Evolutionary conservation across 2,329 filamentous ascomycete species (phyloP).

Genomic region (Cercospora nicotianae): DNA sequence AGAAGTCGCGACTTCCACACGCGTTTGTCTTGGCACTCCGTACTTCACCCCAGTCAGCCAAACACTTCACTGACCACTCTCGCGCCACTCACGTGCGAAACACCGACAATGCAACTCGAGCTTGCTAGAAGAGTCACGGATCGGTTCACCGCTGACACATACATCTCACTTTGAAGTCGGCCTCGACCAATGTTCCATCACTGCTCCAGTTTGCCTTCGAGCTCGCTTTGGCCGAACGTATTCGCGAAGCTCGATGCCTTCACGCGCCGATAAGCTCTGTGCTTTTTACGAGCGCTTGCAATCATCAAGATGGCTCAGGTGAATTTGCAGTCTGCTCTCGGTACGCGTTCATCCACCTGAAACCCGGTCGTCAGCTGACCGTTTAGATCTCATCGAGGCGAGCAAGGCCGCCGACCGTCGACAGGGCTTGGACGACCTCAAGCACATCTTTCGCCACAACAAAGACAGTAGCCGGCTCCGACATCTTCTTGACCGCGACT

Average conservation of each 20-base stretch:
- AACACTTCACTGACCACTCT: not conserved
- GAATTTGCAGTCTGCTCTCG: conserved; percentile 15
- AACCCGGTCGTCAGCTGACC: not conserved
- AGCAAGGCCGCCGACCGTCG: conserved; percentile 49
- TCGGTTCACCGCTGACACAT: not conserved
- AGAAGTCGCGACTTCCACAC: not conserved
- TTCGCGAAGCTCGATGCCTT: conserved; percentile 5
- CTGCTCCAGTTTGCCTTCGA: not conserved
- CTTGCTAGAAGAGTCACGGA: not conserved
- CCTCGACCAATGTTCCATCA: not conserved
- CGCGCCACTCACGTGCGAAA: not conserved
- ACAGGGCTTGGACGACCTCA: conserved; percentile 56
- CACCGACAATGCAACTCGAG: not conserved
- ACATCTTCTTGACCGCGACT: conserved; percentile 70
- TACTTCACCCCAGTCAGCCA: not conserved
- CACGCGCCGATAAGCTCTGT: conserved; percentile 9
- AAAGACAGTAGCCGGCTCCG: conserved; percentile 46
- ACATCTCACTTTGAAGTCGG: not conserved
- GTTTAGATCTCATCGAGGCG: conserved; percentile 42
- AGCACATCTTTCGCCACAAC: conserved; percentile 57
- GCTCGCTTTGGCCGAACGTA: not conserved
- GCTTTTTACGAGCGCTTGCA: not conserved
- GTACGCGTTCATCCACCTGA: not conserved
- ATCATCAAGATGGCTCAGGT: conserved; percentile 18
- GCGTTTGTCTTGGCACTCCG: not conserved